Base-by-base conservation (phyloP, 2,329 filamentous ascomycete genomes). In the Rutstroemia sp. region DNA sequence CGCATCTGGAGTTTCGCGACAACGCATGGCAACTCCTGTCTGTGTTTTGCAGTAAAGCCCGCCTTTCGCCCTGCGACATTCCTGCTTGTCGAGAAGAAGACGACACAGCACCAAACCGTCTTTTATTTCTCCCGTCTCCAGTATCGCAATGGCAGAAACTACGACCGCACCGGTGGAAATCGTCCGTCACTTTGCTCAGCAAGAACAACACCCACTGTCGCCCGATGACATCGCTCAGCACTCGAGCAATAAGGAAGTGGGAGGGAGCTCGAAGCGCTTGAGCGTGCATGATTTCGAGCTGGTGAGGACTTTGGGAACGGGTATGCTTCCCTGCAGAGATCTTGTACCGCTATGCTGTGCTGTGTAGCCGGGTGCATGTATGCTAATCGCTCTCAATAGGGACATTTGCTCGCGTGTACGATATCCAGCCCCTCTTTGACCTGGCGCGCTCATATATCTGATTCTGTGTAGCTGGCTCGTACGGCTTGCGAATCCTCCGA, bases 281-380 rank as follows among this genome's bases (percentile, higher is more conserved):
- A 69, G 71, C 47, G 68, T 77, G 58, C 73, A 78, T 58, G 86
- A 91, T 73, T 92, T 92, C 69, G 77, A 82, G 59, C 77, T 88
- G 50, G 78, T 92, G 62, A 85, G 88, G 70, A 92, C 88, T 12
- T 74, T 92, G 61, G 88, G 86, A 61, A 92, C 88, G 42, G 88
- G 86, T 86, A 74, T 64, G 74, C 70, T 52, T 19, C 14, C 42
- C 39, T 34, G 30, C 27, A 23, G 23, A 56, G 49, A 34, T 30
- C 19, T 34, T 34, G 30, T 34, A 9, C 30, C 30, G 30, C 51
- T 52, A 41, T 38, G 18, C 42, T 45, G 23, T 57, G 47, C 23
- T 52, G 39, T 55, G 47, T 48, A 54, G 49, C 41, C 49, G 12
- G 21, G 42, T 52, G 46, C n/a, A 48, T 42, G 41, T 34, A 58